Conservation (phyloP, 2,329 filamentous ascomycete genomes). For the Dryadomyces quercivorus region DNA sequence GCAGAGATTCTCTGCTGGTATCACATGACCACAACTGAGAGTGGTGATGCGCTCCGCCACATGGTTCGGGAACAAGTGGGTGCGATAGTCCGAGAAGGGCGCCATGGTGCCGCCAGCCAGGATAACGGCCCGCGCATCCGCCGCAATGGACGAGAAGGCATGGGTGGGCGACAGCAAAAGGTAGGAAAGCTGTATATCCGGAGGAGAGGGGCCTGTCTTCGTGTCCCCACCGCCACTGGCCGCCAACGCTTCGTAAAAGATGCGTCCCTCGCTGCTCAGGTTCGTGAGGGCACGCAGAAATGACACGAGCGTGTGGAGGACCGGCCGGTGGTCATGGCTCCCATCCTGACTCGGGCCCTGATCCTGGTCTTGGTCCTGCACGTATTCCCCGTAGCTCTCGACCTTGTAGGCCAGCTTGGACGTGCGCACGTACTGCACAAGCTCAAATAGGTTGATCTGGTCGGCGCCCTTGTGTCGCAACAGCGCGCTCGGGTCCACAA, state of each 20-base stretch:
- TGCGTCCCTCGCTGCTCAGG: slow-evolving; percentile 57
- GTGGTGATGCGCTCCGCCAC: slow-evolving; percentile 53
- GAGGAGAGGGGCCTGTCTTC: slow-evolving; percentile 1
- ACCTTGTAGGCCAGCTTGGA: slow-evolving; percentile 92
- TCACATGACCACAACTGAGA: slow-evolving; percentile 88
- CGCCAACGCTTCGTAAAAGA: slow-evolving; percentile 45
- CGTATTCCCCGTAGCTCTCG: slow-evolving; percentile 67
- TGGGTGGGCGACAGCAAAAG: slow-evolving; percentile 83
- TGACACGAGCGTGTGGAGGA: slow-evolving; percentile 41
- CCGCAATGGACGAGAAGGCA: slow-evolving; percentile 79
- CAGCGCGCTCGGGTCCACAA: slow-evolving; percentile 58
- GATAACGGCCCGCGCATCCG: slow-evolving; percentile 74
- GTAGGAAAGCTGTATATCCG: slow-evolving; percentile 60
- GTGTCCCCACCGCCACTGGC: neutral
- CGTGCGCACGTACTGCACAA: slow-evolving; percentile 77
- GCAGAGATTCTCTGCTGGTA: slow-evolving; percentile 68
- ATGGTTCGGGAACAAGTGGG: slow-evolving; percentile 74
- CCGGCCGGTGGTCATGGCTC: slow-evolving; percentile 22
- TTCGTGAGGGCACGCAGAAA: slow-evolving; percentile 79
- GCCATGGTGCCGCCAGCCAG: slow-evolving; percentile 96
- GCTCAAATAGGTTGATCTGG: slow-evolving; percentile 86
- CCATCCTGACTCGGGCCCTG: slow-evolving; percentile 8
- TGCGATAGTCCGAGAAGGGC: slow-evolving; percentile 80
- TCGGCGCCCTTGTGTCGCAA: slow-evolving; percentile 79
- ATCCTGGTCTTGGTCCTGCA: slow-evolving; percentile 33